Percentiles rank a stretch among this genome's conserved stretches.
phyloP scores from a whole-genome alignment of 1,139 yeast genomes.

The Candida sp. region DNA sequence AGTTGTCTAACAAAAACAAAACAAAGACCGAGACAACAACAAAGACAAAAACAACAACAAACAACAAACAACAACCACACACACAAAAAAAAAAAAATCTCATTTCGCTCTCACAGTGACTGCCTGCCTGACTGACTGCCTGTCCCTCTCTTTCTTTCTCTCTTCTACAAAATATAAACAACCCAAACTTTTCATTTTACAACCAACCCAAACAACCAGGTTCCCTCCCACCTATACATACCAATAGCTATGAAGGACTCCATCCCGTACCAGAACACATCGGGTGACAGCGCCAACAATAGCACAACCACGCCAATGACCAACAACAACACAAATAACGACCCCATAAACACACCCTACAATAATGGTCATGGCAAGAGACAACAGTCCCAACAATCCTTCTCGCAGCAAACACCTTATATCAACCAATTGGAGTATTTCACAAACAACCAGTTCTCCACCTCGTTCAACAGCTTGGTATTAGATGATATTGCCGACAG shows the following conservation, averaged over 20 bases:
- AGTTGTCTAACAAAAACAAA: neutral
- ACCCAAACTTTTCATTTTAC: constrained; percentile 4
- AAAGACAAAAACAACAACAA: neutral
- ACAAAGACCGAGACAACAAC: neutral
- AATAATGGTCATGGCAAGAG: constrained; percentile 1
- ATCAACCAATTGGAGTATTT: constrained; percentile 34
- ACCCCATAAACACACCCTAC: constrained; percentile 5
- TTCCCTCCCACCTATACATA: neutral
- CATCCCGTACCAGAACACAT: constrained; percentile 4
- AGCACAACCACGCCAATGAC: constrained; percentile 5
- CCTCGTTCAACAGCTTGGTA: constrained; percentile 50
- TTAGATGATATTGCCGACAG: constrained; percentile 32
- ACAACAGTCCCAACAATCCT: constrained; percentile 1
- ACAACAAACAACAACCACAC: too few species aligned
- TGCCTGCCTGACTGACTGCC: neutral
- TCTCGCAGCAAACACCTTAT: constrained; percentile 13
- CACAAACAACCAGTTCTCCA: constrained; percentile 45
- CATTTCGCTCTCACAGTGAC: neutral
- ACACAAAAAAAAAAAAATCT: neutral
- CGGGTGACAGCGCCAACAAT: constrained; percentile 1
- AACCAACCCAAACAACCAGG: constrained; percentile 1
- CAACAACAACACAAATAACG: constrained; percentile 3
- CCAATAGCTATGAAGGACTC: constrained; percentile 2
- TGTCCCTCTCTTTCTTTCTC: neutral
- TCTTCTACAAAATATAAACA: constrained; percentile 4